Percentiles rank a stretch among this genome's conserved stretches.
Conservation (phyloP, 176 grass and related monocot species). For the Aegilops tauschii region DNA sequence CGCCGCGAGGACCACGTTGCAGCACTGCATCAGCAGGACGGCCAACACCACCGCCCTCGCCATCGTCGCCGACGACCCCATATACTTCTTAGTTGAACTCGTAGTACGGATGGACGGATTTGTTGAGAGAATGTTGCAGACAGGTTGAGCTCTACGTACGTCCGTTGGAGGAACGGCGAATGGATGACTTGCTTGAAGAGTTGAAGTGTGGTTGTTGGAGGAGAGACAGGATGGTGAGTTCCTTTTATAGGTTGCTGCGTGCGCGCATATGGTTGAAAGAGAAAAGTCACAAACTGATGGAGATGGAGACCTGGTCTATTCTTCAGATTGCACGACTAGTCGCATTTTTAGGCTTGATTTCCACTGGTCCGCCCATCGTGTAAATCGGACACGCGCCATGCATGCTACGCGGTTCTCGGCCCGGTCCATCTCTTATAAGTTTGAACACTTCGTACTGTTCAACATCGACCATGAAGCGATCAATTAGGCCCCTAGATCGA, state of each 20-base stretch:
- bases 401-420: not conserved
- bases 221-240: not conserved
- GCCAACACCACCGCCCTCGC: not conserved
- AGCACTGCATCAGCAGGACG: constrained; percentile 23
- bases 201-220: not conserved
- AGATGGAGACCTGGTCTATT: not conserved
- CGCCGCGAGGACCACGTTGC: not conserved
- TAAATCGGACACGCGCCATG: not conserved
- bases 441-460: not conserved
- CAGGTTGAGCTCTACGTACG: not conserved
- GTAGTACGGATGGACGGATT: no score
- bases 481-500: not conserved
- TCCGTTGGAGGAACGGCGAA: not conserved
- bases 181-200: not conserved
- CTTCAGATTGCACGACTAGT: not conserved
- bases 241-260: not conserved
- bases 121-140: no score
- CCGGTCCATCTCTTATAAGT: not conserved
- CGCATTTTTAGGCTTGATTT: not conserved
- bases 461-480: not conserved
- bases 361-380: not conserved
- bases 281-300: not conserved
- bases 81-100: not conserved
- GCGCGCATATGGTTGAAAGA: not conserved
- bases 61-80: not conserved